Percentiles rank a stretch among this genome's conserved stretches.
Evolutionary conservation across 768 basidiomycete species (phyloP).

Genomic region (Amylocystis lapponica): DNA sequence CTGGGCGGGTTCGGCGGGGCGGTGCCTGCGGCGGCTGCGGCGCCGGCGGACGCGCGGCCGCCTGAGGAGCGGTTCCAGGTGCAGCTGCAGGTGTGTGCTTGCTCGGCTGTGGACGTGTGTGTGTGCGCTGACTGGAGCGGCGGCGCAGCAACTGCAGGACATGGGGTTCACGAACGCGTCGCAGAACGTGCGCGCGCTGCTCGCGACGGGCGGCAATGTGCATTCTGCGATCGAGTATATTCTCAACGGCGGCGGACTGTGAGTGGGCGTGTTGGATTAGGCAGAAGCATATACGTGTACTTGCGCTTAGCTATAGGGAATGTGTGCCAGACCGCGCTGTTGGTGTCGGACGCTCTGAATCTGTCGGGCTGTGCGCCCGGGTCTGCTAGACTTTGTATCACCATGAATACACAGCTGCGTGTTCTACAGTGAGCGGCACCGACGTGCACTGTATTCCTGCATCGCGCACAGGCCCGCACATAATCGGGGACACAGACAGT

Average conservation of each 20-base stretch:
- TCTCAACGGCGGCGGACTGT: constrained; percentile 71
- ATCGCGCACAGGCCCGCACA: no score
- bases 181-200: constrained; percentile 86
- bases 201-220: constrained; percentile 91
- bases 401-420: no score
- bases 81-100: constrained; percentile 58
- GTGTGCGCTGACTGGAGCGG: background rate
- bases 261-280: no score
- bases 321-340: no score
- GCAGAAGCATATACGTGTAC: no score
- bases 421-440: no score
- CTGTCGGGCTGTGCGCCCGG: no score
- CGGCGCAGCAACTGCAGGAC: constrained; percentile 74
- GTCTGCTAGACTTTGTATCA: no score
- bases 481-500: no score
- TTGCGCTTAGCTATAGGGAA: no score
- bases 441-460: no score
- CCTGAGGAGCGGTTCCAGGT: constrained; percentile 92
- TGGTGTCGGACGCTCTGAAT: no score
- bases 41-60: constrained; percentile 63
- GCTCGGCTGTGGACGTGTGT: background rate
- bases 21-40: constrained; percentile 34
- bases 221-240: constrained; percentile 93
- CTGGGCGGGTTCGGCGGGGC: constrained; percentile 21
- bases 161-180: constrained; percentile 92